A percentile compares a stretch with the other conserved stretches of the same genome.
Evolutionary conservation across 164 flowering plant species (phyloP).

Genomic region (Dillenia turbinata): DNA sequence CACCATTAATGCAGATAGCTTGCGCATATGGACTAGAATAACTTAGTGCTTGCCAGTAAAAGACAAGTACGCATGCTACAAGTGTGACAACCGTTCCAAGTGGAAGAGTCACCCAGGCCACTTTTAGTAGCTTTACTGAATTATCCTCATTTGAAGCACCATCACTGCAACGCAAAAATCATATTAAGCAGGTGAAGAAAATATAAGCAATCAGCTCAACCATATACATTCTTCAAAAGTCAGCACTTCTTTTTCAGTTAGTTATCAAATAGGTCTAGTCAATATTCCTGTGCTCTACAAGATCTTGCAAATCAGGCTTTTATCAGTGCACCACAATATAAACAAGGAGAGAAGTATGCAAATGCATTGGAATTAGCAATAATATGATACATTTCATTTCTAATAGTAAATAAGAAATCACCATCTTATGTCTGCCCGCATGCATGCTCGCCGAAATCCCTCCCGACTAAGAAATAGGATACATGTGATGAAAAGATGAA

Average conservation of each 20-base stretch:
- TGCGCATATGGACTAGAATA: constrained; percentile 41
- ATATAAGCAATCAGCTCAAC: too few species aligned
- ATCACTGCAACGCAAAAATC: constrained; percentile 43
- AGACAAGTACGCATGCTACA: constrained; percentile 31
- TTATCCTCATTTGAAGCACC: constrained; percentile 41
- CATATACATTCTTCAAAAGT: too few species aligned
- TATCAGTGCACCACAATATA: too few species aligned
- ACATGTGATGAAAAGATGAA: constrained; percentile 86
- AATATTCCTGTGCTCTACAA: too few species aligned
- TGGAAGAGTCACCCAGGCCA: constrained; percentile 70
- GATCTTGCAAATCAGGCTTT: too few species aligned
- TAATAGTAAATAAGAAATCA: constrained; percentile 12
- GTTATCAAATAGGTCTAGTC: too few species aligned
- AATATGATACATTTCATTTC: not conserved
- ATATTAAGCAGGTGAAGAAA: not conserved
- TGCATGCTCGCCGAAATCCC: constrained; percentile 93
- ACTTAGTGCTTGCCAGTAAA: constrained; percentile 50
- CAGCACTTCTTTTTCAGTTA: too few species aligned
- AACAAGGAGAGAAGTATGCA: not conserved
- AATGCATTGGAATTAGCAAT: not conserved
- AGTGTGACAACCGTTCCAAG: constrained; percentile 48
- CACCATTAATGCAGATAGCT: constrained; percentile 55
- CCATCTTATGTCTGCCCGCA: constrained; percentile 75
- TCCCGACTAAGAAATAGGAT: constrained; percentile 93
- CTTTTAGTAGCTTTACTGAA: constrained; percentile 49